Percentiles rank a stretch among this genome's conserved stretches.
These are phyloP conservation scores for Ustilago trichophora DNA, from an alignment of 1,284 basidiomycete species.

Conservation along the genomic window DNA sequence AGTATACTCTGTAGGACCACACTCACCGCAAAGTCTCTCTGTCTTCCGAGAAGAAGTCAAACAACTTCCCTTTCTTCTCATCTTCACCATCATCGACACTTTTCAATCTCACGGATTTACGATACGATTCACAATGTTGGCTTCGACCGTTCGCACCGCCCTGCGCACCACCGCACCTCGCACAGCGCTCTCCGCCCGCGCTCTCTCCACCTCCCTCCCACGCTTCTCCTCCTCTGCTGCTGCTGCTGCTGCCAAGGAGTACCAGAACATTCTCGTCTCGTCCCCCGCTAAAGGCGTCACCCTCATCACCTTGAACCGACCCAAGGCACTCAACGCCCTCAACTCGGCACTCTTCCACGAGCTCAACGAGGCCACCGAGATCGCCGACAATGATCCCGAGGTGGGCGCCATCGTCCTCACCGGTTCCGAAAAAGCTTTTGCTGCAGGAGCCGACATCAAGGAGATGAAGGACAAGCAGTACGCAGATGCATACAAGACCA, in stretches of 20 bases:
- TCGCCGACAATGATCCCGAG: conserved; percentile 71
- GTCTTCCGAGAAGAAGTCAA: no score
- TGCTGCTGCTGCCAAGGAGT: conserved; percentile 27
- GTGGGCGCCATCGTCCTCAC: conserved; percentile 87
- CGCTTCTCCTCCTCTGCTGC: no score
- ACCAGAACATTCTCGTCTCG: conserved; percentile 79
- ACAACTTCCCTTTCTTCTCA: neutral
- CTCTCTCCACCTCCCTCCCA: conserved; percentile 51
- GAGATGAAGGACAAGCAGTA: conserved; percentile 92
- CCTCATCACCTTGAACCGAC: conserved; percentile 92
- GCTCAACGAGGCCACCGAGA: conserved; percentile 80
- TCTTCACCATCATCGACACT: neutral
- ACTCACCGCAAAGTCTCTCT: conserved; percentile 10
- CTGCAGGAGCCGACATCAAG: conserved; percentile 91
- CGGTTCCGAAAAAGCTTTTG: conserved; percentile 91
- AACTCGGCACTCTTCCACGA: conserved; percentile 71
- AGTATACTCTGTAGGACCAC: neutral
- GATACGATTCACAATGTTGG: conserved; percentile 15
- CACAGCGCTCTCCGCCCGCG: conserved; percentile 26
- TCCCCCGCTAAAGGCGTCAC: conserved; percentile 79
- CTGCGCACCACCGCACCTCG: conserved; percentile 35
- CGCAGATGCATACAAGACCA: conserved; percentile 84
- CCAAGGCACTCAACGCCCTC: conserved; percentile 85
- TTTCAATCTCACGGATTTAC: no score
- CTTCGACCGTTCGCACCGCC: conserved; percentile 31